A percentile compares a stretch with the other conserved stretches of the same genome.
These are phyloP conservation scores for Auricularia auricula-judae DNA, from an alignment of 768 basidiomycete species.

Conservation along the genomic window DNA sequence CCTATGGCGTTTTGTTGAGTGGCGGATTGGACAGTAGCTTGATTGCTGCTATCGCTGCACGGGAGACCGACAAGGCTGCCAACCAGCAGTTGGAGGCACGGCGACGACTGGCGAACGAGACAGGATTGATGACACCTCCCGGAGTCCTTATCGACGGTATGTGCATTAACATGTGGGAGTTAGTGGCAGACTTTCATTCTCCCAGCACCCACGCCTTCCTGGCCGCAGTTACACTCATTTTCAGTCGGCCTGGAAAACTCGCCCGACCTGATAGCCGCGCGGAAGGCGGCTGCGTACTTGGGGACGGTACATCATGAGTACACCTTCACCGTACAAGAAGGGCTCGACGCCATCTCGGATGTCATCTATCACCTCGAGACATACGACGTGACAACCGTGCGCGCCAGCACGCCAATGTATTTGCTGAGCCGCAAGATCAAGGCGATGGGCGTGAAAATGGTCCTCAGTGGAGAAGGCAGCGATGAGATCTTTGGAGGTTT, in stretches of 20 bases:
- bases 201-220: slow-evolving; percentile 64
- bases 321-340: slow-evolving; percentile 96
- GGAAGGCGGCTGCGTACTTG: slow-evolving; percentile 85
- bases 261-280: slow-evolving; percentile 87
- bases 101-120: slow-evolving; percentile 26
- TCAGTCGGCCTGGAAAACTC: slow-evolving; percentile 92
- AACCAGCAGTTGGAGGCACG: slow-evolving; percentile 66
- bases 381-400: slow-evolving; percentile 96
- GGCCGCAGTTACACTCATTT: slow-evolving; percentile 97
- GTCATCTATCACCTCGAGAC: slow-evolving; percentile 98
- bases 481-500: slow-evolving; percentile 95
- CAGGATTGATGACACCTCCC: slow-evolving; percentile 4
- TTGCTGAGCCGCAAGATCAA: slow-evolving; percentile 96
- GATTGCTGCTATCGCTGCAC: slow-evolving; percentile 88
- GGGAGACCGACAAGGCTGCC: slow-evolving; percentile 89
- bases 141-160: slow-evolving; percentile 2
- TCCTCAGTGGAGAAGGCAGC: slow-evolving; percentile 91
- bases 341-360: slow-evolving; percentile 91
- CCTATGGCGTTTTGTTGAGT: slow-evolving; percentile 91
- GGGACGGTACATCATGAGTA: slow-evolving; percentile 97
- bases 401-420: slow-evolving; percentile 98
- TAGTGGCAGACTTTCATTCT: slow-evolving; percentile 1
- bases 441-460: slow-evolving; percentile 99
- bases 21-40: slow-evolving; percentile 94
- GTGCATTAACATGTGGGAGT: slow-evolving; percentile 2